These are phyloP conservation scores for Sphagnum fallax DNA, from an alignment of 228 moss, liverwort and hornwort genomes.

Conservation along the genomic window DNA sequence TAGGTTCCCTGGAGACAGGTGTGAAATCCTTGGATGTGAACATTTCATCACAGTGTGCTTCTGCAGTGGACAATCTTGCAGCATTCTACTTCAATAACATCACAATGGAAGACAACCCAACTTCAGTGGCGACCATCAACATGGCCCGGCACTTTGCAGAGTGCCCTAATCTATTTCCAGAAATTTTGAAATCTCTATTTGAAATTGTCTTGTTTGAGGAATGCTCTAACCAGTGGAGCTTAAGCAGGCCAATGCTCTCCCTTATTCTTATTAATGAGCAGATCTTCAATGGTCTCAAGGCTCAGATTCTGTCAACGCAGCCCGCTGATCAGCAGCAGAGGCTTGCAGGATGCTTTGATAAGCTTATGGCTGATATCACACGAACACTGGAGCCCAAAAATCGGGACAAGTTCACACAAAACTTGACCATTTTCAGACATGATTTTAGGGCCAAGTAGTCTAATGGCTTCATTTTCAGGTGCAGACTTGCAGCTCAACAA, in stretches of 20 bases:
- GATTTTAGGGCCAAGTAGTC: conserved; percentile 26
- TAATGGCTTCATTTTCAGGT: no score
- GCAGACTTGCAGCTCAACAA: no score
- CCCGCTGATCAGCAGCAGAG: conserved; percentile 56
- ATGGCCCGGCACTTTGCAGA: no score
- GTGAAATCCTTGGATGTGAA: conserved; percentile 60
- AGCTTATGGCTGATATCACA: conserved; percentile 54
- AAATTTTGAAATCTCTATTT: conserved; percentile 59
- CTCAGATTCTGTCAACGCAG: conserved; percentile 56
- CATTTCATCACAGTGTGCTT: conserved; percentile 60
- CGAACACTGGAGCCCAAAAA: conserved; percentile 67
- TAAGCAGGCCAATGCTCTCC: conserved; percentile 69
- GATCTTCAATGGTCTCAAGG: conserved; percentile 52
- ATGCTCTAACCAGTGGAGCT: conserved; percentile 70
- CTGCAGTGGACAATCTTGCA: conserved; percentile 57
- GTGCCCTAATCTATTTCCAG: conserved; percentile 29
- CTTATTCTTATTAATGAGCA: conserved; percentile 66
- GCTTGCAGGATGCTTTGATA: conserved; percentile 58
- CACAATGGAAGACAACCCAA: conserved; percentile 47
- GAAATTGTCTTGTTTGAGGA: conserved; percentile 68
- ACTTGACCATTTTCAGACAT: conserved; percentile 56
- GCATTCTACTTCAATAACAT: conserved; percentile 65
- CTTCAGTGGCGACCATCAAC: conserved; percentile 23
- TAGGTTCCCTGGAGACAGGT: conserved; percentile 59
- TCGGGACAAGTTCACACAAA: conserved; percentile 65